Evolutionary conservation across 163 green algal species (phyloP).

Genomic region (Coccomyxa subellipsoidea): DNA sequence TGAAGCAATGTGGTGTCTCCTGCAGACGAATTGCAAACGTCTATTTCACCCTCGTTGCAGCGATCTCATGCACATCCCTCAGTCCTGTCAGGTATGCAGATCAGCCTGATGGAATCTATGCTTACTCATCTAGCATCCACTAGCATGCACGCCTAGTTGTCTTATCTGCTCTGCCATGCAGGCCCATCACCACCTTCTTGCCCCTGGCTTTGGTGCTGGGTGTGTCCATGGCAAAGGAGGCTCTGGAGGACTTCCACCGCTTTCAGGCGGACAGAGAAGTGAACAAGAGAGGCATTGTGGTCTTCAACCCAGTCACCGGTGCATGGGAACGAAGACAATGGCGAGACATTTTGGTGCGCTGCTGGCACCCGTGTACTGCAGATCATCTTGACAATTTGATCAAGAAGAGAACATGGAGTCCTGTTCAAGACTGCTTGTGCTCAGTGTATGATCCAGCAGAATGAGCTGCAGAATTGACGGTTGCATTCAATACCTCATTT

Average conservation of each 20-base stretch:
- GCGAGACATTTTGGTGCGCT: constrained; percentile 17
- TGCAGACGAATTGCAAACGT: constrained; percentile 71
- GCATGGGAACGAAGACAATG: neutral
- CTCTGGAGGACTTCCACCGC: constrained; percentile 80
- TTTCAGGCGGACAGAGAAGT: constrained; percentile 63
- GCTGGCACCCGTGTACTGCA: neutral
- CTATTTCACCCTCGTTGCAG: constrained; percentile 76
- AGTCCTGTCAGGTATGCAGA: constrained; percentile 57
- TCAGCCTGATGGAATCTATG: neutral
- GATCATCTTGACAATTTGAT: too few relatives aligned
- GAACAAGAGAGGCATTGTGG: constrained; percentile 55
- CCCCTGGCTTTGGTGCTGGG: constrained; percentile 68
- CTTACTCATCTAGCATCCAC: neutral
- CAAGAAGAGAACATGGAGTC: too few relatives aligned
- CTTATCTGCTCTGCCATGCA: constrained; percentile 22
- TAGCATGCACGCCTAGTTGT: neutral
- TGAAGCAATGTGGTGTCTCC: neutral
- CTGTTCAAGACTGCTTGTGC: neutral
- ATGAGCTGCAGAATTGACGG: too few relatives aligned
- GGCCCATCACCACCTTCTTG: constrained; percentile 64
- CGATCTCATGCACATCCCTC: constrained; percentile 62
- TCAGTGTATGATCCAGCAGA: neutral
- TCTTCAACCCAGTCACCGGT: constrained; percentile 14
- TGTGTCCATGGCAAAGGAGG: constrained; percentile 75
- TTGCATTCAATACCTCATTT: too few relatives aligned